Percentiles rank a stretch among this genome's conserved stretches.
These are phyloP conservation scores for Fusarium graminum DNA, from an alignment of 2,329 filamentous ascomycete species.

Conservation along the genomic window DNA sequence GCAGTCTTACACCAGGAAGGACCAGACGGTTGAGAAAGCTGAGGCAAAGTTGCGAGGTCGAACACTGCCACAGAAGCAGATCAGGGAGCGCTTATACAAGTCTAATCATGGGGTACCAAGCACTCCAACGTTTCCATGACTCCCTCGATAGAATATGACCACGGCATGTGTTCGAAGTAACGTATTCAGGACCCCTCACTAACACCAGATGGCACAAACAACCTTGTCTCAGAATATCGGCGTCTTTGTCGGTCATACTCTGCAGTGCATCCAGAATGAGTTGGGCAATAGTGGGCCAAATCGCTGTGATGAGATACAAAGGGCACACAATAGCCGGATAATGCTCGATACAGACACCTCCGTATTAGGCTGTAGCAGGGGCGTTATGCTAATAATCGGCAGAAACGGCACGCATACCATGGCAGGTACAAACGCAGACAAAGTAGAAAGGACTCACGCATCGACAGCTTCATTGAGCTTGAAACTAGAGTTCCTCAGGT, in stretches of 20 bases:
- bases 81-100: slow-evolving; percentile 10
- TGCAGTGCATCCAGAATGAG: slow-evolving; percentile 49
- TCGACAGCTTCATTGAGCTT: slow-evolving; percentile 68
- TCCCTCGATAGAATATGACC: slow-evolving; percentile 16
- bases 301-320: slow-evolving; percentile 25
- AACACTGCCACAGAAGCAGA: slow-evolving; percentile 5
- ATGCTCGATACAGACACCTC: slow-evolving; percentile 28
- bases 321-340: slow-evolving; percentile 23
- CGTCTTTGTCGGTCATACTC: slow-evolving; percentile 56
- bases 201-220: slow-evolving; percentile 33
- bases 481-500: slow-evolving; percentile 62
- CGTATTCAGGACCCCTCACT: slow-evolving; percentile 39
- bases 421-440: slow-evolving; percentile 24
- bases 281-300: slow-evolving; percentile 51
- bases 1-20: slow-evolving; percentile 8
- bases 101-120: slow-evolving; percentile 10
- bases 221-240: slow-evolving; percentile 54
- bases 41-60: slow-evolving; percentile 5
- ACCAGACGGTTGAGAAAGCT: slow-evolving; percentile 10
- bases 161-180: slow-evolving; percentile 10
- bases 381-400: slow-evolving; percentile 10
- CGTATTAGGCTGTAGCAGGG: slow-evolving; percentile 20
- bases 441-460: slow-evolving; percentile 62
- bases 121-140: slow-evolving; percentile 7
- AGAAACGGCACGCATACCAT: slow-evolving; percentile 16